Evolutionary conservation across 257 asterid genomes (phyloP).

Genomic region (Mitragyna speciosa): DNA sequence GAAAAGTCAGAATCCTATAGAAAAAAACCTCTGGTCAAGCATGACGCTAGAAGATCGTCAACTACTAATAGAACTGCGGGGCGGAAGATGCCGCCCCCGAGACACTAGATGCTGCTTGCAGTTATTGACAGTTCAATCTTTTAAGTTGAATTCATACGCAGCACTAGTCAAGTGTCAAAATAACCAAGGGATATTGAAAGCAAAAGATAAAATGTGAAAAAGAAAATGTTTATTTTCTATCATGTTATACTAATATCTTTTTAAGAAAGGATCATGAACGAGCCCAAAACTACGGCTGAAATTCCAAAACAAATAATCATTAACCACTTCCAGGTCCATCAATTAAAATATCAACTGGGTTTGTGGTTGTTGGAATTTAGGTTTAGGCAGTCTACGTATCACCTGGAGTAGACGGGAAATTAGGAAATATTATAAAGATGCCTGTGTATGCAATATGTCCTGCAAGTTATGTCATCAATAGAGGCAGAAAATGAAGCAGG

Average conservation of each 20-base stretch:
- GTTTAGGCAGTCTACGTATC: background rate
- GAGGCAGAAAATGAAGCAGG: background rate
- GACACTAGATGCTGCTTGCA: background rate
- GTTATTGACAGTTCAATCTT: background rate
- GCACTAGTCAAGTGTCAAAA: background rate
- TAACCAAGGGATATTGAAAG: background rate
- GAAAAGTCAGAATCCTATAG: background rate
- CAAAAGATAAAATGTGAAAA: background rate
- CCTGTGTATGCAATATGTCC: background rate
- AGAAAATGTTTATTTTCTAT: too few relatives aligned
- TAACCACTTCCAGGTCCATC: background rate
- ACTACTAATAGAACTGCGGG: background rate
- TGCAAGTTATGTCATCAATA: background rate
- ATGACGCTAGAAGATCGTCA: background rate
- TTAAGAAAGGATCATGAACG: too few relatives aligned
- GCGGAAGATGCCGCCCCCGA: background rate
- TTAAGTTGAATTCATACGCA: background rate
- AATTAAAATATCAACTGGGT: background rate
- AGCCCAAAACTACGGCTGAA: too few relatives aligned
- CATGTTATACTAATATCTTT: too few relatives aligned
- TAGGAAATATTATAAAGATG: background rate
- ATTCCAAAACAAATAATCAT: background rate
- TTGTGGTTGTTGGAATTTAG: background rate
- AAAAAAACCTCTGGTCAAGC: background rate
- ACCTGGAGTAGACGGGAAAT: background rate